Conservation (phyloP, 306 rosid species). For the Ormosia semicastrata region DNA sequence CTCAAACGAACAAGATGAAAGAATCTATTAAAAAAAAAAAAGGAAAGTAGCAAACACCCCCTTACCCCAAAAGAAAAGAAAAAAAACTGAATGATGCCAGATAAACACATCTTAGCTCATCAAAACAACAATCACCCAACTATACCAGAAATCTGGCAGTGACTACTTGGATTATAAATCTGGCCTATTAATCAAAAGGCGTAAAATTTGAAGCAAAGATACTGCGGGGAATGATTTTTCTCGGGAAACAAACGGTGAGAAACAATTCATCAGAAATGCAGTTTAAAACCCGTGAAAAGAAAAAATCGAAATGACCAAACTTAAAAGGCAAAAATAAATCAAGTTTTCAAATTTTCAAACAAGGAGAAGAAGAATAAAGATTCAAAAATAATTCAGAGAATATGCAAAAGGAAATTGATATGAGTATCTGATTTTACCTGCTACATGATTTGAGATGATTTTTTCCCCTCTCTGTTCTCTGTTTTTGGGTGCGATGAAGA, state of each 20-base stretch:
- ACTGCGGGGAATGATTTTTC: neutral
- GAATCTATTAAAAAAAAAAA: neutral
- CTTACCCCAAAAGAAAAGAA: neutral
- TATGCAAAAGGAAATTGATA: neutral
- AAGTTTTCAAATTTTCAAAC: neutral
- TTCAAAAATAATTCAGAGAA: neutral
- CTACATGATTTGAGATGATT: neutral
- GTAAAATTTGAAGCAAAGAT: neutral
- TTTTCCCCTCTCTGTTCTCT: neutral
- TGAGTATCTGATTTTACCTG: slow-evolving; percentile 1
- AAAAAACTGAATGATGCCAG: neutral
- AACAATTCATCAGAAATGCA: neutral
- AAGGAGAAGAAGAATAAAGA: neutral
- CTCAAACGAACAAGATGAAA: neutral
- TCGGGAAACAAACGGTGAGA: neutral
- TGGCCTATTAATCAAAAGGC: neutral
- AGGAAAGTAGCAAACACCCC: neutral
- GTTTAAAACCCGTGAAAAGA: neutral
- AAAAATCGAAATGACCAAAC: neutral
- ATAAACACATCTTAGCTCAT: neutral
- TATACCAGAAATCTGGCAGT: neutral
- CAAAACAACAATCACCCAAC: neutral
- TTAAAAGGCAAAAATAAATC: neutral
- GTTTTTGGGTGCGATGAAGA: neutral
- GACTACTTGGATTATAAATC: too few species aligned